A percentile compares a stretch with the other conserved stretches of the same genome.
These are phyloP conservation scores for Phaffomyces opuntiae DNA, from an alignment of 805 yeast genomes.

Conservation along the genomic window DNA sequence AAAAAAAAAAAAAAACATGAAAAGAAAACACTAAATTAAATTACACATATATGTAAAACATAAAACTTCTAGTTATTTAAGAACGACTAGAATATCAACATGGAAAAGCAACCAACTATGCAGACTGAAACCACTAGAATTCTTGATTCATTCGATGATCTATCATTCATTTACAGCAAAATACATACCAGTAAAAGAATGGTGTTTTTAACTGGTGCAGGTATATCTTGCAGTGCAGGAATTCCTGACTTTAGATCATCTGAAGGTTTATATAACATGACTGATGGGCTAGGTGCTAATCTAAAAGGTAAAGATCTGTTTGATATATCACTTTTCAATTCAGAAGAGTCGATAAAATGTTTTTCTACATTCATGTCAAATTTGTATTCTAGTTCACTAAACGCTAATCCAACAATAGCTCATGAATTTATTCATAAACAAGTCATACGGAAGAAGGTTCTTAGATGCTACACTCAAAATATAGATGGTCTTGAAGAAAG, in stretches of 20 bases:
- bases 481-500: conserved; percentile 81
- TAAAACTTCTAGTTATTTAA: not conserved
- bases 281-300: conserved; percentile 3
- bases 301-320: conserved; percentile 89
- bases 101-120: not conserved
- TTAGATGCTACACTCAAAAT: conserved; percentile 91
- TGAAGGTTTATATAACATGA: conserved; percentile 70
- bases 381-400: conserved; percentile 53
- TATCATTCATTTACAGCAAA: conserved; percentile 10
- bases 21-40: not conserved
- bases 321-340: conserved; percentile 76
- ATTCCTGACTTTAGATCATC: conserved; percentile 91
- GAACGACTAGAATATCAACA: not conserved
- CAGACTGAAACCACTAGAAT: not conserved
- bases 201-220: conserved; percentile 88
- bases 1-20: no score
- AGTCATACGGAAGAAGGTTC: conserved; percentile 50
- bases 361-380: conserved; percentile 88
- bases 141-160: conserved; percentile 1
- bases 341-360: conserved; percentile 54
- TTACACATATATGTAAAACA: not conserved
- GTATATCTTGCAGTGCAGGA: conserved; percentile 94
- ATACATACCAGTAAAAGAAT: conserved; percentile 36
- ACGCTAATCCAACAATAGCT: conserved; percentile 77
- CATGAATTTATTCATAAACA: conserved; percentile 54